A percentile compares a stretch with the other conserved stretches of the same genome.
These are phyloP conservation scores for Dalbergia cochinchinensis DNA, from an alignment of 306 rosid genomes.

Conservation along the genomic window DNA sequence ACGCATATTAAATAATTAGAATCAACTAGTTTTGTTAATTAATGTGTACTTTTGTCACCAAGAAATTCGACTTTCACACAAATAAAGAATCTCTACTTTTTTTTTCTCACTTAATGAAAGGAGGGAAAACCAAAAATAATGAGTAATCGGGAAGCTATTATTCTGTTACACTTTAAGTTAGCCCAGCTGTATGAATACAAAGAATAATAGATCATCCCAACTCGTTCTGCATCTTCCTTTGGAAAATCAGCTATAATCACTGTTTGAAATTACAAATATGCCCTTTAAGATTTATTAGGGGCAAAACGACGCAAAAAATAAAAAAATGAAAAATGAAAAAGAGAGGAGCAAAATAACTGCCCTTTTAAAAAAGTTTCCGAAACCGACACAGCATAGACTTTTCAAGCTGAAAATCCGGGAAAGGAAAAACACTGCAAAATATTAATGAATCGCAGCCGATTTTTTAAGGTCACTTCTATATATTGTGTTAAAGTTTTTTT, in stretches of 20 bases:
- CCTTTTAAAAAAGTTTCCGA: neutral
- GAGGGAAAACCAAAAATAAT: neutral
- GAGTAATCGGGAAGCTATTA: conserved; percentile 29
- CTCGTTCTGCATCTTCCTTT: conserved; percentile 39
- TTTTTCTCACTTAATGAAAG: neutral
- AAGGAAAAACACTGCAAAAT: neutral
- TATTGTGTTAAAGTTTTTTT: neutral
- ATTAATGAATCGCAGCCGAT: neutral
- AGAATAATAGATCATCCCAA: conserved; percentile 18
- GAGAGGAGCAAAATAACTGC: neutral
- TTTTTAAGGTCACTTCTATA: neutral
- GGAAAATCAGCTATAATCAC: conserved; percentile 45
- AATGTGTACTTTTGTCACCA: conserved; percentile 18
- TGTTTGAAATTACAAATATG: conserved; percentile 43
- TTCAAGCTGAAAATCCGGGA: neutral
- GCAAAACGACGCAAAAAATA: neutral
- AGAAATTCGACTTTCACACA: conserved; percentile 16
- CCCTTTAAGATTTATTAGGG: conserved; percentile 24
- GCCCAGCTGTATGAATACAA: conserved; percentile 54
- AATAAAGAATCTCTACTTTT: conserved; percentile 21
- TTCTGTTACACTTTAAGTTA: conserved; percentile 26
- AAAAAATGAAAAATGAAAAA: neutral
- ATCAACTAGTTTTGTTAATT: conserved; percentile 11
- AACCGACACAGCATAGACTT: neutral
- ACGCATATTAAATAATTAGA: neutral